Evolutionary conservation across 1,284 basidiomycete species (phyloP).

Genomic region (Gymnopus androsaceus): DNA sequence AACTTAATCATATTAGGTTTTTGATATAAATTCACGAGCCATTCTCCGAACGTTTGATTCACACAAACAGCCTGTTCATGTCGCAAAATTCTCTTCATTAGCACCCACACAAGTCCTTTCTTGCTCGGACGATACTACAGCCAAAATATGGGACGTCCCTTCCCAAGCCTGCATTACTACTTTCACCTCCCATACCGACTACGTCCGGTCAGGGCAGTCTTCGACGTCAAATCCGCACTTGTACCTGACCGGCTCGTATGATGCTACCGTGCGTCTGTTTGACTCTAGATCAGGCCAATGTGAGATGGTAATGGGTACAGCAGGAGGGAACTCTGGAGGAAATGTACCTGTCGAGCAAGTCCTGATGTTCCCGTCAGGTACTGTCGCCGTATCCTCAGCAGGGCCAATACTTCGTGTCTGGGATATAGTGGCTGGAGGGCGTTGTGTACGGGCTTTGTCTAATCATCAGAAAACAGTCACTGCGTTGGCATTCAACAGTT

Average conservation of each 20-base stretch:
- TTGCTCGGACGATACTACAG: constrained; percentile 95
- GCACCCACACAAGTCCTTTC: constrained; percentile 86
- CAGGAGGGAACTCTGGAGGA: constrained; percentile 39
- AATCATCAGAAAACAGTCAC: constrained; percentile 99
- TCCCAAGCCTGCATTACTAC: constrained; percentile 82
- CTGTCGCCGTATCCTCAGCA: constrained; percentile 82
- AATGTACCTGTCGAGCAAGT: constrained; percentile 90
- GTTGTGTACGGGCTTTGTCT: constrained; percentile 85
- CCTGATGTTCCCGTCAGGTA: constrained; percentile 90
- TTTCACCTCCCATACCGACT: constrained; percentile 88
- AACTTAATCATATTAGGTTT: constrained; percentile 57
- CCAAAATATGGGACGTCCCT: constrained; percentile 94
- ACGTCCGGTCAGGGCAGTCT: constrained; percentile 91
- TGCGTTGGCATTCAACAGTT: constrained; percentile 78
- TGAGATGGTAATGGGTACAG: constrained; percentile 80
- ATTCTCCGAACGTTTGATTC: constrained; percentile 91
- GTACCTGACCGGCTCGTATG: constrained; percentile 93
- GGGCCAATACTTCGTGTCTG: constrained; percentile 94
- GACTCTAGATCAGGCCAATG: constrained; percentile 82
- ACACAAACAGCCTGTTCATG: constrained; percentile 95
- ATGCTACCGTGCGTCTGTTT: constrained; percentile 88
- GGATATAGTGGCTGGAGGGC: constrained; percentile 93
- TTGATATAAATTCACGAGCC: constrained; percentile 93
- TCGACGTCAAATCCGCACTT: constrained; percentile 83
- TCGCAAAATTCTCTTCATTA: constrained; percentile 87